A percentile compares a stretch with the other conserved stretches of the same genome.
Evolutionary conservation across 1,284 basidiomycete species (phyloP).

Genomic region (Papiliotrema terrestris): DNA sequence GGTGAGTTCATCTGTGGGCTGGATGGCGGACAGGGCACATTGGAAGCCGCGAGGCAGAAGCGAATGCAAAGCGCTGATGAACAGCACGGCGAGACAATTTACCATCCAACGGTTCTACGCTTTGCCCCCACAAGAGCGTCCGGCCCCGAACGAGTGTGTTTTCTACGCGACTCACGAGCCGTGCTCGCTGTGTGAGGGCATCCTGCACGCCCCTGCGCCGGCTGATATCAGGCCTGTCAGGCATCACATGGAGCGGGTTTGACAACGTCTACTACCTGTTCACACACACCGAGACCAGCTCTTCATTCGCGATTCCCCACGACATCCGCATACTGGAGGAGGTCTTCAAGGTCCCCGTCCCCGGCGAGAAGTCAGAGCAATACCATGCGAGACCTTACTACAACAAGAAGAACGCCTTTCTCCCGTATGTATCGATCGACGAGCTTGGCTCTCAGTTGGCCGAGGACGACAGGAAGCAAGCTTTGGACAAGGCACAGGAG

Average conservation of each 20-base stretch:
- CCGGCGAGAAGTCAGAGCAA: constrained; percentile 9
- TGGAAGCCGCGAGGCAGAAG: too few relatives aligned
- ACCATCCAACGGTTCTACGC: constrained; percentile 29
- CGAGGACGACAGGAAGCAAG: too few relatives aligned
- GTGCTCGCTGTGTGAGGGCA: constrained; percentile 29
- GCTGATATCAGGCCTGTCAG: constrained; percentile 23
- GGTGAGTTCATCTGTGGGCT: too few relatives aligned
- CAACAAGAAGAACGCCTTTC: constrained; percentile 28
- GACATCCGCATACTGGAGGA: constrained; percentile 32
- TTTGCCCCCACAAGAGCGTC: constrained; percentile 15
- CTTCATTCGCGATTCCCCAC: constrained; percentile 29
- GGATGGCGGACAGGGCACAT: too few relatives aligned
- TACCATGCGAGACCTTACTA: constrained; percentile 20
- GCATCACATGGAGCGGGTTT: constrained; percentile 34
- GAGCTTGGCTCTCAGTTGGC: constrained; percentile 9
- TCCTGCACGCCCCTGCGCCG: too few relatives aligned
- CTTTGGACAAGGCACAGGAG: too few relatives aligned
- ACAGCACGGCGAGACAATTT: constrained; percentile 33
- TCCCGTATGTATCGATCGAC: constrained; percentile 15
- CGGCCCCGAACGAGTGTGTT: constrained; percentile 23
- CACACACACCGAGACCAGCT: constrained; percentile 30
- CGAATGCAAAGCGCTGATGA: background rate
- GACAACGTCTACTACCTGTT: constrained; percentile 31
- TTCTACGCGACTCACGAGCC: constrained; percentile 37
- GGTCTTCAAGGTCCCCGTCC: constrained; percentile 24